Conservation (phyloP, 2,329 filamentous ascomycete species). For the Sphaerostilbella broomeana region DNA sequence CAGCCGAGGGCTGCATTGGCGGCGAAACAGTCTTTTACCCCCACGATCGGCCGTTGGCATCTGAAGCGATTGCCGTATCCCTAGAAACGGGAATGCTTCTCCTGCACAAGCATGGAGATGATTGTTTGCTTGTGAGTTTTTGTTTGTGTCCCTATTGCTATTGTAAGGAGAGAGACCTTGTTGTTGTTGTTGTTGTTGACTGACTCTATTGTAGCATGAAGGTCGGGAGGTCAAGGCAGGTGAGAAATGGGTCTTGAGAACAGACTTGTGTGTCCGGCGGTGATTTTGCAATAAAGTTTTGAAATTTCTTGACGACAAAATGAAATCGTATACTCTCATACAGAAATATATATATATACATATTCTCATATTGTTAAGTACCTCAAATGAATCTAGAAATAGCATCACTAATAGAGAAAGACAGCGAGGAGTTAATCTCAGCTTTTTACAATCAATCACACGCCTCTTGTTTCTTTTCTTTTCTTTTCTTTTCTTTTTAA, state of each 20-base stretch:
- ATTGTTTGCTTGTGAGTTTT: constrained; percentile 66
- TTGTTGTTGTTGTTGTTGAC: constrained; percentile 20
- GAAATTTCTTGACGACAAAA: too few species aligned
- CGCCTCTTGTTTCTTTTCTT: too few species aligned
- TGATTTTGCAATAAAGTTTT: constrained; percentile 27
- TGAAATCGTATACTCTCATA: too few species aligned
- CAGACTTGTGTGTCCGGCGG: constrained; percentile 65
- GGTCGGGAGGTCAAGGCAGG: constrained; percentile 70
- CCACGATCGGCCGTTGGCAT: constrained; percentile 48
- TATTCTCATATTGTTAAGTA: too few species aligned
- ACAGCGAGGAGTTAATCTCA: too few species aligned
- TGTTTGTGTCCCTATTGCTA: constrained; percentile 12
- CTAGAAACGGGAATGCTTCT: constrained; percentile 81
- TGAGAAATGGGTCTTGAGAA: constrained; percentile 88
- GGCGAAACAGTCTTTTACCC: constrained; percentile 93
- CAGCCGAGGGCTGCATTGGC: constrained; percentile 66
- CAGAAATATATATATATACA: too few species aligned
- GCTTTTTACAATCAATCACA: too few species aligned
- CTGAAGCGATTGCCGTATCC: constrained; percentile 63
- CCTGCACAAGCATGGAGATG: constrained; percentile 80
- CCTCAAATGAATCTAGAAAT: too few species aligned
- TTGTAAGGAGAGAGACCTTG: neutral
- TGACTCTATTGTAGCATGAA: constrained; percentile 54
- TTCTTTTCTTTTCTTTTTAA: too few species aligned
- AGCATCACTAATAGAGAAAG: too few species aligned